phyloP scores from a whole-genome alignment of 306 rosid species.

The Quercus bicolor region DNA sequence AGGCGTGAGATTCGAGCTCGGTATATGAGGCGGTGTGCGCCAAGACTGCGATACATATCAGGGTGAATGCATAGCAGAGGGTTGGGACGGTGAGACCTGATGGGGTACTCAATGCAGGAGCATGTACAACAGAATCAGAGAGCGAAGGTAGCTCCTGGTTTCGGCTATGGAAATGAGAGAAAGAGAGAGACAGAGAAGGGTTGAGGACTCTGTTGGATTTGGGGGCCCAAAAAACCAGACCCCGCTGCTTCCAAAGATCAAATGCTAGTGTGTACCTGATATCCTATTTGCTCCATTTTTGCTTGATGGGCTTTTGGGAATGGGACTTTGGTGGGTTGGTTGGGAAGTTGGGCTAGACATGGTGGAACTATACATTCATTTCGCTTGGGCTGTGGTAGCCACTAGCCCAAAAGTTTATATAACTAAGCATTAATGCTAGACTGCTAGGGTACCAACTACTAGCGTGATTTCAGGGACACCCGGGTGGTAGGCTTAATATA shows the following conservation, averaged over 20 bases:
- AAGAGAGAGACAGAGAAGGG: not conserved
- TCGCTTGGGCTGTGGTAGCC: too few relatives aligned
- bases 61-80: slow-evolving; percentile 49
- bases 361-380: too few relatives aligned
- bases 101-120: slow-evolving; percentile 2
- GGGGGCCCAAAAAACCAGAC: not conserved
- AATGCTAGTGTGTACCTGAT: too few relatives aligned
- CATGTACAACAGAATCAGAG: not conserved
- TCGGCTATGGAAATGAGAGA: not conserved
- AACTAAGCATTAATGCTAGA: too few relatives aligned
- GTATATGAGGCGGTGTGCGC: slow-evolving; percentile 74
- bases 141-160: not conserved
- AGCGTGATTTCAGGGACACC: too few relatives aligned
- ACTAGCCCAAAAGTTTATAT: too few relatives aligned
- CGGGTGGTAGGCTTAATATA: too few relatives aligned
- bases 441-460: too few relatives aligned
- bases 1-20: slow-evolving; percentile 55
- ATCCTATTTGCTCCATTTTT: too few relatives aligned
- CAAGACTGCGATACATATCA: slow-evolving; percentile 77
- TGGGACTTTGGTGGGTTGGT: not conserved
- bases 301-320: not conserved
- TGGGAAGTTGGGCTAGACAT: not conserved
- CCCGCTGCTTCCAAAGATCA: too few relatives aligned
- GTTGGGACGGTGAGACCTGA: slow-evolving; percentile 11
- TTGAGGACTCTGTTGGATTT: not conserved